Conservation (phyloP, 2,329 filamentous ascomycete species). For the Graphium sp. region DNA sequence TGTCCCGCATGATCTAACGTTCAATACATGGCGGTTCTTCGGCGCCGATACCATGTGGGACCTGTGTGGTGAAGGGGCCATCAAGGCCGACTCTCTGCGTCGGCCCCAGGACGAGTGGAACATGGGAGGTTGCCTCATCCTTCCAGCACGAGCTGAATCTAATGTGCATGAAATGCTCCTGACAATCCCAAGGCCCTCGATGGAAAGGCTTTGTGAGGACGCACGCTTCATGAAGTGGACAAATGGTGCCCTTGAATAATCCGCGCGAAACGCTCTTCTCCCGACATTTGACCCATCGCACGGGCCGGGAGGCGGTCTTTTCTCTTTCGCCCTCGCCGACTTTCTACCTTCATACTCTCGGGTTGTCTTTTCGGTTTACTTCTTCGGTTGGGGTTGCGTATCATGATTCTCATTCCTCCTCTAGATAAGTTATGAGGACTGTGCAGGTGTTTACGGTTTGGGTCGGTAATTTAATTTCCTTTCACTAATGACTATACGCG, state of each 20-base stretch:
- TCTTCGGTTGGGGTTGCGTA: no score
- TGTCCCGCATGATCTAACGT: slow-evolving; percentile 19
- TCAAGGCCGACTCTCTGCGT: slow-evolving; percentile 13
- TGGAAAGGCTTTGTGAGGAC: slow-evolving; percentile 11
- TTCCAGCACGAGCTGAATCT: slow-evolving; percentile 12
- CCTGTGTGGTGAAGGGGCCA: slow-evolving; percentile 8
- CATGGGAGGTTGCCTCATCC: slow-evolving; percentile 14
- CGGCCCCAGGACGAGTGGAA: slow-evolving; percentile 13
- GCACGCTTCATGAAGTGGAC: slow-evolving; percentile 13
- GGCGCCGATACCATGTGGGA: slow-evolving; percentile 21
- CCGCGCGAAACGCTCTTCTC: no score
- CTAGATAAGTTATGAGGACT: no score
- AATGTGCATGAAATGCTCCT: slow-evolving; percentile 13
- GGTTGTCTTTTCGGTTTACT: no score
- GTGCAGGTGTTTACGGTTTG: no score
- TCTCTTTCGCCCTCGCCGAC: no score
- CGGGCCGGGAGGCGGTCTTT: no score
- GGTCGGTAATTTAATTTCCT: no score
- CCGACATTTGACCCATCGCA: no score
- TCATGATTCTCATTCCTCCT: no score
- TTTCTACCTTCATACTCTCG: no score
- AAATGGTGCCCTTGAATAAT: slow-evolving; percentile 7
- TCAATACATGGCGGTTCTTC: slow-evolving; percentile 27
- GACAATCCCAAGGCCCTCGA: slow-evolving; percentile 13
- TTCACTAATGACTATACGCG: no score